A percentile compares a stretch with the other conserved stretches of the same genome.
Evolutionary conservation across 441 rosid species (phyloP).

Genomic region (Biscutella laevigata): DNA sequence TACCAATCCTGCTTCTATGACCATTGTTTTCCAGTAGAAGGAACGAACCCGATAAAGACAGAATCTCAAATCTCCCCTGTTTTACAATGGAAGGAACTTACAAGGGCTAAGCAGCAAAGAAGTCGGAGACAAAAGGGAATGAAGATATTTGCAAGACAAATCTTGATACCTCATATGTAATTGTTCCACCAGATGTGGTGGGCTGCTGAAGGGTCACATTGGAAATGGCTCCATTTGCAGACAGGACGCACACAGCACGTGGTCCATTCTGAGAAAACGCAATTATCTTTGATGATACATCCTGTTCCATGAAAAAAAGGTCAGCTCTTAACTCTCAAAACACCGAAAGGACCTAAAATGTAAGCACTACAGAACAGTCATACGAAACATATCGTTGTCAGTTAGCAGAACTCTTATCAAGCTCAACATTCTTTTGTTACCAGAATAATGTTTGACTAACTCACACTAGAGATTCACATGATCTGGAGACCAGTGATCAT

Average conservation of each 20-base stretch:
- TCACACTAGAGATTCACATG: neutral
- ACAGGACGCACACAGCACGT: constrained; percentile 48
- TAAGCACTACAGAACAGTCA: neutral
- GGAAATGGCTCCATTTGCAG: constrained; percentile 62
- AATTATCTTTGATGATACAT: constrained; percentile 51
- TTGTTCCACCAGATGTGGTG: constrained; percentile 45
- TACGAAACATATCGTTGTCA: neutral
- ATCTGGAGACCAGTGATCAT: neutral
- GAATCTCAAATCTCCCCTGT: constrained; percentile 58
- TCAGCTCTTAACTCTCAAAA: neutral
- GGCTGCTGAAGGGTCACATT: constrained; percentile 50
- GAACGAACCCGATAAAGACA: constrained; percentile 60
- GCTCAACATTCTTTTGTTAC: neutral
- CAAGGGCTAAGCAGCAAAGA: neutral
- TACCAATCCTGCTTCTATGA: constrained; percentile 50
- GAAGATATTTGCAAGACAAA: neutral
- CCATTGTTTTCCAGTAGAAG: constrained; percentile 46
- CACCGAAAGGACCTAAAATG: neutral
- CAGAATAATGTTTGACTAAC: neutral
- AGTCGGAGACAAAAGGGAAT: neutral
- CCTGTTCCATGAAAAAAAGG: constrained; percentile 29
- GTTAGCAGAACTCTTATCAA: neutral
- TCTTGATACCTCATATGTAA: constrained; percentile 49
- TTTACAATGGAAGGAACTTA: neutral
- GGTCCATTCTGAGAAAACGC: constrained; percentile 49